Evolutionary conservation across 108 stramenopile genomes (phyloP), one percentile per base, ranked within the genome.

Genomic region (Pelagomonas calceolata): DNA sequence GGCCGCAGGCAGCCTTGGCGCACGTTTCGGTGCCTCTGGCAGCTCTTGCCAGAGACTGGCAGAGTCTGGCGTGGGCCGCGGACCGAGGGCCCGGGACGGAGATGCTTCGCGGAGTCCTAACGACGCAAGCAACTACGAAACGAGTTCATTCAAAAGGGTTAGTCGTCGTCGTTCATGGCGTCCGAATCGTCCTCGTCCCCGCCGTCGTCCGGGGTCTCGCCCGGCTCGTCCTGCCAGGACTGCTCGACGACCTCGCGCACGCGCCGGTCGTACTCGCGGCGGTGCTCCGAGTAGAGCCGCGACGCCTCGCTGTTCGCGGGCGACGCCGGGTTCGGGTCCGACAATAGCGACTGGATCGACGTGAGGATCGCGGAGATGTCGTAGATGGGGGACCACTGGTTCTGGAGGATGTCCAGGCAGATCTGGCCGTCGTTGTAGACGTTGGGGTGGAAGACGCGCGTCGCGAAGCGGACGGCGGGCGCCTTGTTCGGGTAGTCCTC

Each of bases 401-500:
- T 99, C 73, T 98, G 97, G 80, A 99, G 85, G 84, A 99, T 99
- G 76, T 99, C 98, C 72, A 99, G 80, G 78, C 92, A 93, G 78
- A 95, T 93, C 70, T 94, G 91, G 31, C 98, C 98, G 82, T 99
- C 95, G 73, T 93, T 93, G 92, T 99, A 99, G 78, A 99, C 95
- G 82, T 99, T 99, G 37, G 98, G 98, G 82, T 99, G 98, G 75
- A 94, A 98, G 91, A 99, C 94, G 76, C 94, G 94, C 32, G 98
- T 97, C 65, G 98, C 78, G 81, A 99, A 99, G 7, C 93, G 89
- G 30, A 99, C 97, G 34, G 85, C 75, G 18, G 98, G 98, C 16
- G 95, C 92, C 39, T 98, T 98, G 89, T 98, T 98, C 31, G 98
- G 98, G 76, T 99, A 99, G 67, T 99, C 98, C 79, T 99, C 98